Evolutionary conservation across 352 stramenopile genomes (phyloP).

Genomic region (Phytophthora pisi): DNA sequence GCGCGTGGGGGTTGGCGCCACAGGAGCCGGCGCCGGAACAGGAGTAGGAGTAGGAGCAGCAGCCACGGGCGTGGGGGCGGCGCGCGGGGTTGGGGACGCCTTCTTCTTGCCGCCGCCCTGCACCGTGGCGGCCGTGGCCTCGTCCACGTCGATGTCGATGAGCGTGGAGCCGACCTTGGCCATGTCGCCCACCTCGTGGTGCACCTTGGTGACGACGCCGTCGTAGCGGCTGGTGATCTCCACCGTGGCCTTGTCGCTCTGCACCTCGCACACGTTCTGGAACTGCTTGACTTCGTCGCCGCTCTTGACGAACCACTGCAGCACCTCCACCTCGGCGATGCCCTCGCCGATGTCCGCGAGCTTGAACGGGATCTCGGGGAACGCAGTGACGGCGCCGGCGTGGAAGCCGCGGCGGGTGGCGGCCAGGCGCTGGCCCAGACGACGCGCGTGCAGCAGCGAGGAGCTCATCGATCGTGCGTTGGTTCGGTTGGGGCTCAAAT

Average conservation of each 20-base stretch:
- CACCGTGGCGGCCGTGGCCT: slow-evolving; percentile 58
- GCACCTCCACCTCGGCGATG: slow-evolving; percentile 98
- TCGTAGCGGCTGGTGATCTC: slow-evolving; percentile 99
- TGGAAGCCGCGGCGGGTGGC: slow-evolving; percentile 49
- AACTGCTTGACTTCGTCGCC: slow-evolving; percentile 95
- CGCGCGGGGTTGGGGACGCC: not conserved
- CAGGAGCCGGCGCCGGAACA: not conserved
- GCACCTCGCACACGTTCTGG: slow-evolving; percentile 97
- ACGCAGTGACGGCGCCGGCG: slow-evolving; percentile 37
- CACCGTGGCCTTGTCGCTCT: slow-evolving; percentile 97
- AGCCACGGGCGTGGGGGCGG: slow-evolving; percentile 3
- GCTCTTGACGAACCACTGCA: slow-evolving; percentile 97
- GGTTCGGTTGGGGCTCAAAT: slow-evolving; percentile 14
- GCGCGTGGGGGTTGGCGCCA: slow-evolving; percentile 1
- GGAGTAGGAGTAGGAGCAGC: not conserved
- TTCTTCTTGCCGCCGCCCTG: slow-evolving; percentile 44
- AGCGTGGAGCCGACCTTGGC: slow-evolving; percentile 94
- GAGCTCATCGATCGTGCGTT: slow-evolving; percentile 13
- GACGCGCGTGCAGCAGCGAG: slow-evolving; percentile 13
- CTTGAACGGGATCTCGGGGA: slow-evolving; percentile 89
- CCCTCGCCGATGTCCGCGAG: slow-evolving; percentile 98
- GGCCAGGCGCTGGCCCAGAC: slow-evolving; percentile 23
- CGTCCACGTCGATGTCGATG: slow-evolving; percentile 92
- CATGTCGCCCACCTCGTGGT: slow-evolving; percentile 95
- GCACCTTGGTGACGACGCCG: slow-evolving; percentile 92